Evolutionary conservation across 2,329 filamentous ascomycete species (phyloP).

Genomic region (Fusarium duplospermum): DNA sequence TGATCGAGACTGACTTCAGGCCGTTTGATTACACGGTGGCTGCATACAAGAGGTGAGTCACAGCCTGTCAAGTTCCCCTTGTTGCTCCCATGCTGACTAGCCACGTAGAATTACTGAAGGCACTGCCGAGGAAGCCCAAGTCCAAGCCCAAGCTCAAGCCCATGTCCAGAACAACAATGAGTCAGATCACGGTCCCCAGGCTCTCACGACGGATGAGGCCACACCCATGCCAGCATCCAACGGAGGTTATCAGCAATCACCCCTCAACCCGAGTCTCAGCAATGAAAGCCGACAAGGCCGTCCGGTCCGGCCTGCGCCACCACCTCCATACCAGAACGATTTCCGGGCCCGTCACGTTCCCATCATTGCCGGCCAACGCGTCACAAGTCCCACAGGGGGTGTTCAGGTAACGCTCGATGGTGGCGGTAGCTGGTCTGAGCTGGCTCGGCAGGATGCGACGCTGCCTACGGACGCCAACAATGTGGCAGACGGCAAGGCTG

Average conservation of each 20-base stretch:
- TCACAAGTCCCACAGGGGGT: slow-evolving; percentile 82
- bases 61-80: not conserved
- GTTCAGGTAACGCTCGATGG: slow-evolving; percentile 93
- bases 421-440: slow-evolving; percentile 88
- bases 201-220: slow-evolving; percentile 64
- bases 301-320: slow-evolving; percentile 48
- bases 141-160: no score
- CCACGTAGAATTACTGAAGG: slow-evolving; percentile 50
- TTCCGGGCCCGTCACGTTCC: slow-evolving; percentile 61
- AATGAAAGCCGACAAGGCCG: slow-evolving; percentile 43
- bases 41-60: slow-evolving; percentile 77
- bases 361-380: slow-evolving; percentile 72
- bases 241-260: slow-evolving; percentile 40
- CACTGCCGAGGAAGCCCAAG: slow-evolving; percentile 22
- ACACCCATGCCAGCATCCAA: slow-evolving; percentile 53
- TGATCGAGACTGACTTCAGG: slow-evolving; percentile 94
- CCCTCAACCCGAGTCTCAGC: slow-evolving; percentile 41
- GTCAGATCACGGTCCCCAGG: slow-evolving; percentile 52
- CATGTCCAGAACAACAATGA: slow-evolving; percentile 1
- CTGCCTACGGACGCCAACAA: slow-evolving; percentile 74
- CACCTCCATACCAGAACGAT: slow-evolving; percentile 61
- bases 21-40: slow-evolving; percentile 94
- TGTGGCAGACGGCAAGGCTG: slow-evolving; percentile 62
- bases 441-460: slow-evolving; percentile 85
- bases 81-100: slow-evolving; percentile 26